These are phyloP conservation scores for Viridothelium virens DNA, from an alignment of 495 filamentous ascomycete species.

Conservation along the genomic window DNA sequence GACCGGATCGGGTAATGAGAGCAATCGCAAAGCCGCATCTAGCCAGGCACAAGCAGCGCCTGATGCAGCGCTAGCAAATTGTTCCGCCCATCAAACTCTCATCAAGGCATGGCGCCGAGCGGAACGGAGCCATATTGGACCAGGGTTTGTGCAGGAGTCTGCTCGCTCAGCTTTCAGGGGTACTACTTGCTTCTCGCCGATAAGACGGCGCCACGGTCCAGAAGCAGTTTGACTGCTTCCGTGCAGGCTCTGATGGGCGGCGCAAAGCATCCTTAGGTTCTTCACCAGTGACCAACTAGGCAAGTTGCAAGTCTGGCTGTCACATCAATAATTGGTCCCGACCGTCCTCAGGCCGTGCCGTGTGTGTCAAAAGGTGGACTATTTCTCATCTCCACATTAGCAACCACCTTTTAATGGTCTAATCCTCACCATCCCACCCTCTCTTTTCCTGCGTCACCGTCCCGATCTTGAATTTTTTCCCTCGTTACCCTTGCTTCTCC, in stretches of 20 bases:
- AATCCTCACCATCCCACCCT: slow-evolving; percentile 1
- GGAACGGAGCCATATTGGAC: background rate
- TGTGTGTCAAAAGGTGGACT: background rate
- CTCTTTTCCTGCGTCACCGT: background rate
- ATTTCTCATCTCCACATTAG: slow-evolving; percentile 3
- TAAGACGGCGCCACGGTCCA: background rate
- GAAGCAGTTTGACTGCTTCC: background rate
- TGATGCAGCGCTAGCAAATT: background rate
- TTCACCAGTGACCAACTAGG: background rate
- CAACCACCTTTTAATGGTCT: background rate
- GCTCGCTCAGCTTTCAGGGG: background rate
- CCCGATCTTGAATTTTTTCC: background rate
- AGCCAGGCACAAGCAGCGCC: background rate
- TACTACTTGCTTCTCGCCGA: background rate
- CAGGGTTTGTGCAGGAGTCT: background rate
- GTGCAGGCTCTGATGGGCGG: background rate
- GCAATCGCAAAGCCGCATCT: slow-evolving; percentile 1
- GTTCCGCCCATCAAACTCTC: background rate
- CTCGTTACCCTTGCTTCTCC: background rate
- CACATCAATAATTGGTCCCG: background rate
- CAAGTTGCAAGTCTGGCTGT: background rate
- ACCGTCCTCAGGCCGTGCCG: background rate
- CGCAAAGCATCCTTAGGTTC: background rate
- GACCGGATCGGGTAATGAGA: background rate
- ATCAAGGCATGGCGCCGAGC: background rate